phyloP scores from a whole-genome alignment of 768 basidiomycete genomes.

The Mycena galericulata region DNA sequence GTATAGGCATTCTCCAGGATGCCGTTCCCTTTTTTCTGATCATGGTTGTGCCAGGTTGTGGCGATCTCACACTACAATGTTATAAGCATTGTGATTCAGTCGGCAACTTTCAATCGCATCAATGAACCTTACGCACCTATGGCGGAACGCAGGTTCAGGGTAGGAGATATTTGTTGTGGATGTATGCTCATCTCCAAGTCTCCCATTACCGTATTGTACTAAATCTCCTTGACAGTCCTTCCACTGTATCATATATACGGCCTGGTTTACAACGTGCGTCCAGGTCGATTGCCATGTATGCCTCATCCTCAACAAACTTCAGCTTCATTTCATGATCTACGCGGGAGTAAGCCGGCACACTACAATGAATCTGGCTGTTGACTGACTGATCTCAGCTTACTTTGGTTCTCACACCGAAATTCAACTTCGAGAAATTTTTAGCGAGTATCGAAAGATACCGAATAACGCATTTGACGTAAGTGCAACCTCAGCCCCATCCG shows the following conservation, averaged over 20 bases:
- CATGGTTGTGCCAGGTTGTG: slow-evolving; percentile 49
- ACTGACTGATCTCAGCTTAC: slow-evolving; percentile 42
- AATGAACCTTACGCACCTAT: slow-evolving; percentile 45
- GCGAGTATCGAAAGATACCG: slow-evolving; percentile 54
- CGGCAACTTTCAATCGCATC: slow-evolving; percentile 49
- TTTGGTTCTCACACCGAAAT: slow-evolving; percentile 60
- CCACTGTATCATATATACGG: slow-evolving; percentile 42
- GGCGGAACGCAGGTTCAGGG: slow-evolving; percentile 53
- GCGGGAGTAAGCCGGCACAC: slow-evolving; percentile 44
- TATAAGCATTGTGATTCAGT: slow-evolving; percentile 58
- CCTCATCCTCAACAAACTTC: not conserved
- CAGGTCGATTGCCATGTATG: not conserved
- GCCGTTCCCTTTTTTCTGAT: not conserved
- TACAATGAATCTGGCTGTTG: not conserved
- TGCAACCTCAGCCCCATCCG: not conserved
- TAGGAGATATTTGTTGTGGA: slow-evolving; percentile 58
- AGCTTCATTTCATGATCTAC: slow-evolving; percentile 53
- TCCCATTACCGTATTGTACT: not conserved
- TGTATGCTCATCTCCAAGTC: slow-evolving; percentile 46
- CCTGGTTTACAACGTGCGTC: slow-evolving; percentile 37
- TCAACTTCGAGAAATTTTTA: slow-evolving; percentile 55
- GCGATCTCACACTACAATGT: slow-evolving; percentile 61
- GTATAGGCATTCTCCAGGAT: slow-evolving; percentile 32
- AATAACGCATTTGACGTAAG: slow-evolving; percentile 50
- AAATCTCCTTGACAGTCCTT: slow-evolving; percentile 25